Base-by-base conservation (phyloP, 2,329 filamentous ascomycete genomes). In the Botrytis sinoallii region DNA sequence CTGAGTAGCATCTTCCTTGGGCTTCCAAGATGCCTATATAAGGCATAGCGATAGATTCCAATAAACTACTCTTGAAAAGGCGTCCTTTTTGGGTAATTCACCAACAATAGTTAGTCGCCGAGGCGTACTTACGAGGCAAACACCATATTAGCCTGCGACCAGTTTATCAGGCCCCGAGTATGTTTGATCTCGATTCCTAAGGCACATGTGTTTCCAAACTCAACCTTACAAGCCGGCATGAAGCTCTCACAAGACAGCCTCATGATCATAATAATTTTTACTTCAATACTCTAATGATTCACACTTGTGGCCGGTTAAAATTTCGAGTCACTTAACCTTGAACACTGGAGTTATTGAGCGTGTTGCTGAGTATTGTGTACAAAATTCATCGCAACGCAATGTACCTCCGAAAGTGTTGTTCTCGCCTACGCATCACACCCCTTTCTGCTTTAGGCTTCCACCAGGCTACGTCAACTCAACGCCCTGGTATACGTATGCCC, bases 401-500 rank as follows among this genome's bases (percentile, higher is more conserved):
- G 48, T 25, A 69, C 42, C n/a, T 57, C 48, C 29, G 40, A 40
- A 57, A 18, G 48, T 20, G 25, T 29, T 18, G 38, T 69, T 68
- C 68, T 70, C 68, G 57, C 68, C 68, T 70, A 70, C 22, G 57
- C 35, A 57, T 35, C 32, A 40, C 60, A 66, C 35, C 59, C 70
- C 60, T 67, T 72, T 52, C 59, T 7, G 57, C 38, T 67, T 35
- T 72, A 72, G 70, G 70, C 70, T 72, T 57, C 70, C 60, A 55
- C 29, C 14, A 66, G 44, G 46, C 60, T 67, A 35, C 44, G 46
- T 59, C n/a, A 67, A 42, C 25, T 66, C 29, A 40, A 72, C 60
- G 60, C 25, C 46, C 44, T 40, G 35, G 42, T 25, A 64, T 63
- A 60, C 55, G 42, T 63, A 38, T 42, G 22, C 42, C 59, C 48